Conservation (phyloP, 75 land plant genomes). For the Sequoia sempervirens region DNA sequence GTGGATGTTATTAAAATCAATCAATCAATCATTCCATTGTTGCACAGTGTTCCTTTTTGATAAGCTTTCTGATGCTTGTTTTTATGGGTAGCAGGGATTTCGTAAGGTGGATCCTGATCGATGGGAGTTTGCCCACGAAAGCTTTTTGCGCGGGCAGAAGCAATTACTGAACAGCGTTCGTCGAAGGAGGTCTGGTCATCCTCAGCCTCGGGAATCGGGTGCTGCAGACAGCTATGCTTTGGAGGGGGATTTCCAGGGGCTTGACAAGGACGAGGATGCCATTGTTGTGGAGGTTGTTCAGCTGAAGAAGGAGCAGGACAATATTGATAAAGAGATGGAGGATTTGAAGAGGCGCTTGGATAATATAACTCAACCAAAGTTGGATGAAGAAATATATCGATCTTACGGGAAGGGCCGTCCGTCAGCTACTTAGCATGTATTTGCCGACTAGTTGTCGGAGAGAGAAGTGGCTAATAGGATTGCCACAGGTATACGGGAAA, state of each 20-base stretch:
- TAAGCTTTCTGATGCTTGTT: not conserved
- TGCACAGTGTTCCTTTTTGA: no score
- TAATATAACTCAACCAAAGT: no score
- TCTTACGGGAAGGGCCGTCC: not conserved
- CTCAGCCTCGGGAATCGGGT: not conserved
- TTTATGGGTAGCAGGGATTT: slow-evolving; percentile 46
- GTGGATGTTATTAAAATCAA: no score
- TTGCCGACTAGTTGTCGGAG: not conserved
- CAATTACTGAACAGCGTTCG: slow-evolving; percentile 51
- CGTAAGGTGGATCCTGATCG: slow-evolving; percentile 69
- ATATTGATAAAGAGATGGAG: slow-evolving; percentile 33
- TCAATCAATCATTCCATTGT: no score
- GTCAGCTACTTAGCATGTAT: not conserved
- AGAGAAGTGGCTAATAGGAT: not conserved
- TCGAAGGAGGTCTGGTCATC: slow-evolving; percentile 52
- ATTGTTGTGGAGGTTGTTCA: slow-evolving; percentile 45
- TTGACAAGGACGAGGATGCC: slow-evolving; percentile 36
- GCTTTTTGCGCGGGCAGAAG: slow-evolving; percentile 53
- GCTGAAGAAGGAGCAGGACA: slow-evolving; percentile 38
- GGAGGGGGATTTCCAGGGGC: slow-evolving; percentile 29
- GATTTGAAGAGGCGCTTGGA: slow-evolving; percentile 35
- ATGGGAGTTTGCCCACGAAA: slow-evolving; percentile 86
- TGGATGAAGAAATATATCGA: not conserved
- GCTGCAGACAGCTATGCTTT: slow-evolving; percentile 7
- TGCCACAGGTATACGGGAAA: no score